Conservation (phyloP, 495 filamentous ascomycete genomes). For the Talaromyces nanjingensis region DNA sequence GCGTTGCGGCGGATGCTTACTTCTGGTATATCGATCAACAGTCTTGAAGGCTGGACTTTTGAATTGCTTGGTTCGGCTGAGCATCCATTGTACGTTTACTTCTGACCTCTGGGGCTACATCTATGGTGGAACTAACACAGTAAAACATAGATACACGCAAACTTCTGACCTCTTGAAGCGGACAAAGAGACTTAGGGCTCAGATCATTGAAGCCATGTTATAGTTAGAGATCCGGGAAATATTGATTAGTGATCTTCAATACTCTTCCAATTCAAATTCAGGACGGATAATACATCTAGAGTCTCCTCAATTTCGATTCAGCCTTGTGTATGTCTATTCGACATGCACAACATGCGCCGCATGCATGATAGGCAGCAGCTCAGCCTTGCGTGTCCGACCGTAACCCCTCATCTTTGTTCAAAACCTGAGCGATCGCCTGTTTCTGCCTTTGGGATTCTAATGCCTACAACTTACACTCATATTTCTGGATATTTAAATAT, state of each 20-base stretch:
- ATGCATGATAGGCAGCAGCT: background rate
- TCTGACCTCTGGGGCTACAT: background rate
- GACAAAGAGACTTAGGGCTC: background rate
- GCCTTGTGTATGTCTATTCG: background rate
- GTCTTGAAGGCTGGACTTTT: background rate
- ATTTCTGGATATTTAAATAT: background rate
- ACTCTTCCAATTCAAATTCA: background rate
- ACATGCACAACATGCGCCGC: background rate
- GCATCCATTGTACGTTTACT: background rate
- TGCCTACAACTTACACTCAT: background rate
- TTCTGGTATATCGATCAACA: background rate
- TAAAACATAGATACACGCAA: background rate
- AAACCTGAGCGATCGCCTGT: background rate
- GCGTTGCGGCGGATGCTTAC: background rate
- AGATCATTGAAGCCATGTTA: background rate
- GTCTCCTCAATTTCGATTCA: background rate
- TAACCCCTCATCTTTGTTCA: background rate
- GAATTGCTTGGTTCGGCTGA: background rate
- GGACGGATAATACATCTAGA: background rate
- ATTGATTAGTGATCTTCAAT: background rate
- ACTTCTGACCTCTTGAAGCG: background rate
- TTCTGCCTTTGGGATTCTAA: background rate
- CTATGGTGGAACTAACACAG: background rate
- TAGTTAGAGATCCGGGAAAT: background rate
- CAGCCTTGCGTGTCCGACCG: background rate